Evolutionary conservation across 768 basidiomycete genomes (phyloP).

Genomic region (Mycena chlorophos): DNA sequence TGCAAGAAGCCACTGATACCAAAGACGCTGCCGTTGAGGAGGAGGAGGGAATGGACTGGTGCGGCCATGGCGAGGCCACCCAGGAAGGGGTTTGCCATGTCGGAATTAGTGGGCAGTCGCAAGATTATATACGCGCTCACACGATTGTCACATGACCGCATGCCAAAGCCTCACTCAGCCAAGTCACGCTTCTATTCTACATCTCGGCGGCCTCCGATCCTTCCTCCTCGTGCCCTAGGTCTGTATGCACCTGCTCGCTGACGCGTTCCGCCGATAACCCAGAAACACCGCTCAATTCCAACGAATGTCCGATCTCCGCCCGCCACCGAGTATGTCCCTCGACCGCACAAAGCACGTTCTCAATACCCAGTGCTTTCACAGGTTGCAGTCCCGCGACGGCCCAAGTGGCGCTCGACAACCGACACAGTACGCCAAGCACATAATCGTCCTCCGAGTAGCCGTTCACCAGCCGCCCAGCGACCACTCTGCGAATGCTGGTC

Average conservation of each 20-base stretch:
- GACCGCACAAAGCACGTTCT: slow-evolving; percentile 51
- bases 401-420: slow-evolving; percentile 48
- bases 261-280: slow-evolving; percentile 41
- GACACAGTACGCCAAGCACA: slow-evolving; percentile 52
- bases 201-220: no score
- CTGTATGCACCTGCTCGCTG: slow-evolving; percentile 33
- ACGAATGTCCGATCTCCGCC: slow-evolving; percentile 46
- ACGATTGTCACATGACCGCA: slow-evolving; percentile 3
- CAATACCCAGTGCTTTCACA: slow-evolving; percentile 51
- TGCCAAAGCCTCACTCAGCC: slow-evolving; percentile 21
- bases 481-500: slow-evolving; percentile 49
- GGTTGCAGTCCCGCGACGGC: slow-evolving; percentile 50
- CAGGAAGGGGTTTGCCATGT: slow-evolving; percentile 51
- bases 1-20: slow-evolving; percentile 66
- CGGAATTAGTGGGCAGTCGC: background rate
- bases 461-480: slow-evolving; percentile 54
- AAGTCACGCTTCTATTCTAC: no score
- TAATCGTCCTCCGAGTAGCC: slow-evolving; percentile 54
- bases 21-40: slow-evolving; percentile 56
- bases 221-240: no score
- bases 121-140: background rate
- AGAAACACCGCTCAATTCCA: slow-evolving; percentile 40
- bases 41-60: slow-evolving; percentile 50
- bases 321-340: slow-evolving; percentile 55
- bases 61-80: slow-evolving; percentile 56